These are phyloP conservation scores for Penicillium tannophilum DNA, from an alignment of 495 filamentous ascomycete species.

Conservation along the genomic window DNA sequence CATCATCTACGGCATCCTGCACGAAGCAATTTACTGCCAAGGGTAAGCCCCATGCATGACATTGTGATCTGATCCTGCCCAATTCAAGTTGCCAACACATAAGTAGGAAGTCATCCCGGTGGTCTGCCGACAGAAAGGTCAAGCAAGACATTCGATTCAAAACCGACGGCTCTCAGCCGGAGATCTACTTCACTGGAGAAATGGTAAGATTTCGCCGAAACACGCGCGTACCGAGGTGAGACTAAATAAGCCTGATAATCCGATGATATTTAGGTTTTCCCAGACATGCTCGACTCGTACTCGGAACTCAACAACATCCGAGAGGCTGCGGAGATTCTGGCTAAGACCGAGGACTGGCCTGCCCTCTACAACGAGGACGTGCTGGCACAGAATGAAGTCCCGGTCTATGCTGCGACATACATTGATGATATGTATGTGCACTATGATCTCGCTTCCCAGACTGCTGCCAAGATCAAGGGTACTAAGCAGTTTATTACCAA, in stretches of 20 bases:
- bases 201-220: conserved; percentile 54
- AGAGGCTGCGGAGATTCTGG: conserved; percentile 69
- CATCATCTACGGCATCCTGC: conserved; percentile 81
- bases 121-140: conserved; percentile 62
- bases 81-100: conserved; percentile 18
- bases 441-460: conserved; percentile 68
- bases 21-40: conserved; percentile 83
- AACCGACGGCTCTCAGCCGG: conserved; percentile 49
- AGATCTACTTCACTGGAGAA: conserved; percentile 83
- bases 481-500: conserved; percentile 86
- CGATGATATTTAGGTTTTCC: conserved; percentile 54
- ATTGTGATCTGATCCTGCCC: background rate
- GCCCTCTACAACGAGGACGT: conserved; percentile 73
- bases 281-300: conserved; percentile 77
- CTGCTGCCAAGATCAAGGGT: conserved; percentile 73
- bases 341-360: conserved; percentile 67
- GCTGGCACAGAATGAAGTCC: conserved; percentile 76
- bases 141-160: conserved; percentile 45
- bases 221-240: background rate
- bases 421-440: conserved; percentile 96
- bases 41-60: conserved; percentile 33
- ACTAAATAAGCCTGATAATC: conserved; percentile 10
- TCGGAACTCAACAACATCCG: conserved; percentile 66
- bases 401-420: conserved; percentile 85
- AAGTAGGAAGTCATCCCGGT: conserved; percentile 55